Conservation (phyloP, 1,139 yeast species). For the Geotrichum carabidarum region DNA sequence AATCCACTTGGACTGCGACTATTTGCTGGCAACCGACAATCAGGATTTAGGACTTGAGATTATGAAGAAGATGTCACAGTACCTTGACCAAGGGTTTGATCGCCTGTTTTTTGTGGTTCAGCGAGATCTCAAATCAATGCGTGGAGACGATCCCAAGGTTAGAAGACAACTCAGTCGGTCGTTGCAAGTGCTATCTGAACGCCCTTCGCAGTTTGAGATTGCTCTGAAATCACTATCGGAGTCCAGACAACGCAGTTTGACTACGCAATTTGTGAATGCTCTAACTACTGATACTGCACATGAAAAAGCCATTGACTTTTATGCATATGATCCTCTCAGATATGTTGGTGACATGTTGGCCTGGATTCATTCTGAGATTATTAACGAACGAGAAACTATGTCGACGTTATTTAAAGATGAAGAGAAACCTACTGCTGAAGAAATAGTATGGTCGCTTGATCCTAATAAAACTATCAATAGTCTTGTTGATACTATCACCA, state of each 20-base stretch:
- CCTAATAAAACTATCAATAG: conserved; percentile 28
- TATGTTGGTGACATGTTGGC: conserved; percentile 87
- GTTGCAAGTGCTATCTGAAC: conserved; percentile 36
- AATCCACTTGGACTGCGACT: conserved; percentile 64
- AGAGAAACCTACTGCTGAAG: conserved; percentile 3
- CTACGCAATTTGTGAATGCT: conserved; percentile 47
- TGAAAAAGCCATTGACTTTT: conserved; percentile 53
- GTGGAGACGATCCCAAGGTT: conserved; percentile 21
- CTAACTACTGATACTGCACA: conserved; percentile 46
- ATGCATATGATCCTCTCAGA: conserved; percentile 76
- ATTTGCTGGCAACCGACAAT: conserved; percentile 55
- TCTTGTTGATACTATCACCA: conserved; percentile 45
- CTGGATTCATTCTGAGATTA: conserved; percentile 81
- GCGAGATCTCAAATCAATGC: conserved; percentile 33
- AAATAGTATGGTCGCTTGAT: conserved; percentile 27
- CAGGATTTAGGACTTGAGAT: conserved; percentile 68
- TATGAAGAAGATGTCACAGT: conserved; percentile 54
- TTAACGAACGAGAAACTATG: conserved; percentile 78
- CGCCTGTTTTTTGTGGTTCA: conserved; percentile 43
- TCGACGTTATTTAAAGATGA: conserved; percentile 44
- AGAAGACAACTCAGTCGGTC: conserved; percentile 30
- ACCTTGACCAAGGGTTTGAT: conserved; percentile 50
- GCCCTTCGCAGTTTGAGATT: conserved; percentile 37
- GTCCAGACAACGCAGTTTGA: conserved; percentile 32
- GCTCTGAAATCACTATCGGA: conserved; percentile 35